phyloP scores from a whole-genome alignment of 129 eudicot genomes.

The Saposhnikovia divaricata region DNA sequence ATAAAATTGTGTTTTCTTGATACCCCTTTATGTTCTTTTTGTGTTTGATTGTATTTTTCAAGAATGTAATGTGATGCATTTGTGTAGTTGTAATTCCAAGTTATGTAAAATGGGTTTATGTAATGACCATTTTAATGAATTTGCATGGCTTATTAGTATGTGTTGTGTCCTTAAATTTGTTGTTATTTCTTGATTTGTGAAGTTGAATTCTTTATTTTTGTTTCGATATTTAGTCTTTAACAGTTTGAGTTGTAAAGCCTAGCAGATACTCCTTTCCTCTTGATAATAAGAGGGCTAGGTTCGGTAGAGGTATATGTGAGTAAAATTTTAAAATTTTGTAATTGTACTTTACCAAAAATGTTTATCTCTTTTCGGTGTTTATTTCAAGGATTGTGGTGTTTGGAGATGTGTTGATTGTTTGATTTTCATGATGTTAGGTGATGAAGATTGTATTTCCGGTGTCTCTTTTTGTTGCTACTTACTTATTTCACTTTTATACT shows the following conservation, averaged over 20 bases:
- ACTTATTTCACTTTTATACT: not conserved
- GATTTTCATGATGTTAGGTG: not conserved
- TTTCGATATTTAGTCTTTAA: not conserved
- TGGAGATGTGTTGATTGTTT: not conserved
- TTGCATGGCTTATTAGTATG: not conserved
- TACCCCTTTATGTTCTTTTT: not conserved
- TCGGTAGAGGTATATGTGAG: too few relatives aligned
- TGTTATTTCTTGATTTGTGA: not conserved
- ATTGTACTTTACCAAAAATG: too few relatives aligned
- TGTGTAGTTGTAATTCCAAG: not conserved
- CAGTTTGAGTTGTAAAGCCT: not conserved
- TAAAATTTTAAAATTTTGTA: too few relatives aligned
- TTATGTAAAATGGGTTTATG: not conserved
- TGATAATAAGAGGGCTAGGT: not conserved
- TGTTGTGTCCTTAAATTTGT: not conserved
- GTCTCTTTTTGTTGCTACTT: not conserved
- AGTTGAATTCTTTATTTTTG: not conserved
- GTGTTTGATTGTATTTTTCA: not conserved
- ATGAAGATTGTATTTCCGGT: not conserved
- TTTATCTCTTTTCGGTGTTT: not conserved
- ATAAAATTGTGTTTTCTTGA: not conserved
- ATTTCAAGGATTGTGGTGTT: not conserved
- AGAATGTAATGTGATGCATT: not conserved
- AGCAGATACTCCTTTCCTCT: not conserved
- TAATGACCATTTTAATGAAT: not conserved